These are phyloP conservation scores for Trametes pubescens DNA, from an alignment of 1,284 basidiomycete genomes.

Conservation along the genomic window DNA sequence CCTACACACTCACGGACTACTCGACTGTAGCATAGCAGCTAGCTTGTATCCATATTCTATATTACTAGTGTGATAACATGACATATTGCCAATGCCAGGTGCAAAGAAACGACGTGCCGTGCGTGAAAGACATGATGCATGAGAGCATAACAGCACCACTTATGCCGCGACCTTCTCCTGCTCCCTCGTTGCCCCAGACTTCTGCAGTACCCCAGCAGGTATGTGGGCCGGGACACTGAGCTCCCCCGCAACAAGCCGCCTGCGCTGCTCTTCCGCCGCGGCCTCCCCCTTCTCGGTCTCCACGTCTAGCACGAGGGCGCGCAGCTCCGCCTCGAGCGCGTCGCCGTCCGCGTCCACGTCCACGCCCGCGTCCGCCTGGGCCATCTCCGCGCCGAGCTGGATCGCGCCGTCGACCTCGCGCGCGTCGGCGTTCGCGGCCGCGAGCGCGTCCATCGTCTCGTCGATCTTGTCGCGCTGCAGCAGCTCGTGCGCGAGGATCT, in stretches of 20 bases:
- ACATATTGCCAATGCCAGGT: conserved; percentile 21
- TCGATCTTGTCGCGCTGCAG: conserved; percentile 83
- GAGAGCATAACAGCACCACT: neutral
- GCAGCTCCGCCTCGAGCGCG: conserved; percentile 70
- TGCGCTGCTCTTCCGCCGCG: conserved; percentile 43
- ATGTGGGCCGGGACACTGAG: conserved; percentile 16
- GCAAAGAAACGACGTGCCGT: conserved; percentile 12
- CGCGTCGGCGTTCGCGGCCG: conserved; percentile 83
- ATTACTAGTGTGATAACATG: conserved; percentile 5
- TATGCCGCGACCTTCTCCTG: conserved; percentile 15
- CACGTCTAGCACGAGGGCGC: conserved; percentile 57
- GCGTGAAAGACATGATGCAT: conserved; percentile 2
- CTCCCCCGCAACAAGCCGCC: conserved; percentile 17
- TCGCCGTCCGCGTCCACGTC: conserved; percentile 61
- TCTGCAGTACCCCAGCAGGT: neutral
- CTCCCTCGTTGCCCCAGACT: neutral
- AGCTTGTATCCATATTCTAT: conserved; percentile 24
- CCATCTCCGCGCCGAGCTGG: conserved; percentile 66
- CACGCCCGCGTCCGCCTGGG: conserved; percentile 57
- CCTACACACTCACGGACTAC: neutral
- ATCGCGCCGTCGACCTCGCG: conserved; percentile 86
- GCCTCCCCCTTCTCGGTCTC: conserved; percentile 56
- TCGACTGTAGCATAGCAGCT: conserved; percentile 25
- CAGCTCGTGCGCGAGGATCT: conserved; percentile 82
- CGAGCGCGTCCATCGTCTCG: conserved; percentile 86